These are phyloP conservation scores for Aspergillus sp. DNA, from an alignment of 2,329 filamentous ascomycete genomes.

Conservation along the genomic window DNA sequence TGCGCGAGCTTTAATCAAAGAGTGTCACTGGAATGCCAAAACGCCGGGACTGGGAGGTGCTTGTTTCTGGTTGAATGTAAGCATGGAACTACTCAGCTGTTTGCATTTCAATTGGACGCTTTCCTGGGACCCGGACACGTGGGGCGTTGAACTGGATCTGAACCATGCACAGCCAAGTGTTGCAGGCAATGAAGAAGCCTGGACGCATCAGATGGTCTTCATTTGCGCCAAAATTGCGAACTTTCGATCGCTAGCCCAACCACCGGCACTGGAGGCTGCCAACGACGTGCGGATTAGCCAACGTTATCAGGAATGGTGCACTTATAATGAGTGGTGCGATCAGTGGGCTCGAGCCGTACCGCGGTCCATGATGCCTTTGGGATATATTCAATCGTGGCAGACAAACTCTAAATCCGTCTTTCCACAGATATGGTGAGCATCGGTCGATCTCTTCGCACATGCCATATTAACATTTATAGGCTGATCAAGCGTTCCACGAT, in stretches of 20 bases:
- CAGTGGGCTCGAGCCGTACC: conserved; percentile 79
- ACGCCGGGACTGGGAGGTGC: conserved; percentile 78
- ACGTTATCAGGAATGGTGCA: conserved; percentile 74
- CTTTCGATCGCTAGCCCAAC: conserved; percentile 71
- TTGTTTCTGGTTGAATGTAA: conserved; percentile 93
- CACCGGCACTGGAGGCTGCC: conserved; percentile 59
- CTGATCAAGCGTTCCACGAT: conserved; percentile 80
- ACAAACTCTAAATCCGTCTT: conserved; percentile 72
- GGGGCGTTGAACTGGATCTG: conserved; percentile 82
- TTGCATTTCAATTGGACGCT: conserved; percentile 84
- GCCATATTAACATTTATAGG: conserved; percentile 50
- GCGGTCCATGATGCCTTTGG: conserved; percentile 82
- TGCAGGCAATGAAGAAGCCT: conserved; percentile 72
- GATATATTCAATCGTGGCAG: conserved; percentile 70
- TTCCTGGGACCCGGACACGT: conserved; percentile 86
- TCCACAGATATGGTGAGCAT: conserved; percentile 76
- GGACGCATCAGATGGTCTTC: conserved; percentile 87
- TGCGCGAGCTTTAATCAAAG: conserved; percentile 80
- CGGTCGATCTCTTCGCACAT: not conserved
- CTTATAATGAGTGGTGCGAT: conserved; percentile 78
- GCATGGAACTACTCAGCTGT: conserved; percentile 86
- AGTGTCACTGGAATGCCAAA: conserved; percentile 83
- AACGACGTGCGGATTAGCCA: conserved; percentile 66
- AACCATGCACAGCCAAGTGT: conserved; percentile 53
- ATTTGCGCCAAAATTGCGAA: conserved; percentile 85